Evolutionary conservation across 2,329 filamentous ascomycete species (phyloP).

Genomic region (Clarireedia hainanense): DNA sequence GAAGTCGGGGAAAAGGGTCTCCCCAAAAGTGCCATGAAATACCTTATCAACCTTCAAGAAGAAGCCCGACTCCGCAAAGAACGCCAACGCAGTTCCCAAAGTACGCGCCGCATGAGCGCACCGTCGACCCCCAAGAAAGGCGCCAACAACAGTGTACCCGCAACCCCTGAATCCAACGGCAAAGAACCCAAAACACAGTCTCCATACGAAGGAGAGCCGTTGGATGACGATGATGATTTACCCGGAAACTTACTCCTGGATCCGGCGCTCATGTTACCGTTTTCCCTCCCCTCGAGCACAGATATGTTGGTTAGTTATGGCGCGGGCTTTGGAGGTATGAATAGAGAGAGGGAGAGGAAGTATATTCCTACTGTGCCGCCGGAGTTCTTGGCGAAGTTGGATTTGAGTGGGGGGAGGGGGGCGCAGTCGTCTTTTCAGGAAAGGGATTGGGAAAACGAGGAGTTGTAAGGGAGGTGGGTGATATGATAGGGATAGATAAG

Average conservation of each 20-base stretch:
- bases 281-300: conserved; percentile 88
- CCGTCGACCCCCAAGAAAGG: conserved; percentile 33
- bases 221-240: conserved; percentile 54
- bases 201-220: conserved; percentile 15
- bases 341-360: conserved; percentile 84
- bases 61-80: conserved; percentile 58
- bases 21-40: conserved; percentile 81
- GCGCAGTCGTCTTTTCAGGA: conserved; percentile 52
- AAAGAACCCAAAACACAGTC: conserved; percentile 24
- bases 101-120: conserved; percentile 31
- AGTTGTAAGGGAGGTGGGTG: conserved; percentile 23
- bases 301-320: conserved; percentile 97
- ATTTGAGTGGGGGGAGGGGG: conserved; percentile 42
- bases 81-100: conserved; percentile 40
- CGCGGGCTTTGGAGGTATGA: conserved; percentile 86
- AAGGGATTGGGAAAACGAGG: conserved; percentile 61
- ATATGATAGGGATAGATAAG: background rate
- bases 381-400: conserved; percentile 85
- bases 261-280: conserved; percentile 86
- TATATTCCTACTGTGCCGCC: conserved; percentile 94
- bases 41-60: conserved; percentile 71
- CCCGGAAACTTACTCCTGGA: conserved; percentile 75
- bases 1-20: conserved; percentile 93
- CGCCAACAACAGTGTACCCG: conserved; percentile 37
- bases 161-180: conserved; percentile 35